These are phyloP conservation scores for Colletotrichum spinosum DNA, from an alignment of 2,329 filamentous ascomycete genomes.

Conservation along the genomic window DNA sequence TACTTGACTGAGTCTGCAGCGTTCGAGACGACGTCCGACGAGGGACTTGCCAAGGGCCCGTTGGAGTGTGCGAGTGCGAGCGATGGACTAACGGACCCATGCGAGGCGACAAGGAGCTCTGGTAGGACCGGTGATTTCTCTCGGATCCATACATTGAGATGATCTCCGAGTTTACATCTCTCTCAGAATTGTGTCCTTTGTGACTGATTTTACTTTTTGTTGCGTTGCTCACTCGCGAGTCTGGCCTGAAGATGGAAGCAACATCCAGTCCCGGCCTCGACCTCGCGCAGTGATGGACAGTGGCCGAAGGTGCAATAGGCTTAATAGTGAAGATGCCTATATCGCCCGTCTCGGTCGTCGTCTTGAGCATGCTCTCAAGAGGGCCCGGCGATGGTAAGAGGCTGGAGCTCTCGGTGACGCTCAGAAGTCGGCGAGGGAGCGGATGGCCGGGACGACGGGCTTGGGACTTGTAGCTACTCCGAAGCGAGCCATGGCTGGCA, in stretches of 20 bases:
- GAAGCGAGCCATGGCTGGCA: conserved; percentile 54
- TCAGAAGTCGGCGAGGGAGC: conserved; percentile 52
- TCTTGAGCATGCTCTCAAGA: conserved; percentile 74
- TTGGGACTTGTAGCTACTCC: conserved; percentile 46
- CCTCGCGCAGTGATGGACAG: conserved; percentile 45
- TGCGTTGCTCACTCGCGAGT: conserved; percentile 47
- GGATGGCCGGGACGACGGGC: conserved; percentile 37
- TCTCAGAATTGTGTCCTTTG: conserved; percentile 59
- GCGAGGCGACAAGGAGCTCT: conserved; percentile 55
- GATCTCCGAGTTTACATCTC: conserved; percentile 66
- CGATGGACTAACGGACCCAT: conserved; percentile 58
- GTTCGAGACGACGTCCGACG: conserved; percentile 61
- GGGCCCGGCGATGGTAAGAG: conserved; percentile 63
- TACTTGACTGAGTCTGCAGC: conserved; percentile 59
- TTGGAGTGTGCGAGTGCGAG: conserved; percentile 67
- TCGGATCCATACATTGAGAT: conserved; percentile 66
- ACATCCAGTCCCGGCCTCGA: conserved; percentile 45
- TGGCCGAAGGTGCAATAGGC: conserved; percentile 49
- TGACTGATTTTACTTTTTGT: conserved; percentile 53
- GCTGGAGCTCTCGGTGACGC: conserved; percentile 56
- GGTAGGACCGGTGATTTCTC: conserved; percentile 55
- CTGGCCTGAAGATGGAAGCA: conserved; percentile 43
- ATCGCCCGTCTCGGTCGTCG: conserved; percentile 74
- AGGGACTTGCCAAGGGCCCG: conserved; percentile 58
- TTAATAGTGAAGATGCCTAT: conserved; percentile 71